phyloP scores from a whole-genome alignment of 768 basidiomycete genomes.

The Leccinum obscurum region DNA sequence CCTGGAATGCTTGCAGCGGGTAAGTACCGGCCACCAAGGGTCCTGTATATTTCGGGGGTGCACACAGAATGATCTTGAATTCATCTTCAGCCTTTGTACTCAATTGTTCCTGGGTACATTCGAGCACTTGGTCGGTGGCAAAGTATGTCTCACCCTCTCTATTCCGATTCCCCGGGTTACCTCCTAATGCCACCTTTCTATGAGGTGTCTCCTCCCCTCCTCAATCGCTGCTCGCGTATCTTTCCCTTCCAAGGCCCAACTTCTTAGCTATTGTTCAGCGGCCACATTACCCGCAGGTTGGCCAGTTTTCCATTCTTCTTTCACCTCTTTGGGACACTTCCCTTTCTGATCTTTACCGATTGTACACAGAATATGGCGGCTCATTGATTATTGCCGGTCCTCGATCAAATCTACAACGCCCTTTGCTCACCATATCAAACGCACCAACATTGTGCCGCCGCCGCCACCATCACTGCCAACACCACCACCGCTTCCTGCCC shows the following conservation, averaged over 20 bases:
- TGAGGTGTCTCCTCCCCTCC: conserved; percentile 62
- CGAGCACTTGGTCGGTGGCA: conserved; percentile 63
- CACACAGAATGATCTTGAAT: conserved; percentile 2
- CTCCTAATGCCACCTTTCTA: conserved; percentile 7
- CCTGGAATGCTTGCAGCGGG: conserved; percentile 79
- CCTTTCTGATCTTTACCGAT: conserved; percentile 12
- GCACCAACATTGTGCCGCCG: conserved; percentile 4
- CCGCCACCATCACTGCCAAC: conserved; percentile 1
- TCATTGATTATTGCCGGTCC: conserved; percentile 41
- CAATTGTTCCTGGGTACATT: conserved; percentile 75
- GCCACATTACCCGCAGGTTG: conserved; percentile 53
- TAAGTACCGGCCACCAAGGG: conserved; percentile 26
- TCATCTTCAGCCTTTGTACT: conserved; percentile 57
- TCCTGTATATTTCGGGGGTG: background rate
- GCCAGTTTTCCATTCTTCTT: background rate
- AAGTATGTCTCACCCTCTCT: conserved; percentile 47
- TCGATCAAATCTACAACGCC: conserved; percentile 52
- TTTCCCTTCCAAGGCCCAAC: conserved; percentile 58
- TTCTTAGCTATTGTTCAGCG: conserved; percentile 54
- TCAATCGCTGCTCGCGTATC: conserved; percentile 61
- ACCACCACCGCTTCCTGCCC: background rate
- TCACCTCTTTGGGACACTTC: background rate
- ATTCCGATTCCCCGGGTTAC: conserved; percentile 4
- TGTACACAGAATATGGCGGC: conserved; percentile 67
- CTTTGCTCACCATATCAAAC: conserved; percentile 27